Conservation (phyloP, 306 rosid species). For the Sicyos edulis region DNA sequence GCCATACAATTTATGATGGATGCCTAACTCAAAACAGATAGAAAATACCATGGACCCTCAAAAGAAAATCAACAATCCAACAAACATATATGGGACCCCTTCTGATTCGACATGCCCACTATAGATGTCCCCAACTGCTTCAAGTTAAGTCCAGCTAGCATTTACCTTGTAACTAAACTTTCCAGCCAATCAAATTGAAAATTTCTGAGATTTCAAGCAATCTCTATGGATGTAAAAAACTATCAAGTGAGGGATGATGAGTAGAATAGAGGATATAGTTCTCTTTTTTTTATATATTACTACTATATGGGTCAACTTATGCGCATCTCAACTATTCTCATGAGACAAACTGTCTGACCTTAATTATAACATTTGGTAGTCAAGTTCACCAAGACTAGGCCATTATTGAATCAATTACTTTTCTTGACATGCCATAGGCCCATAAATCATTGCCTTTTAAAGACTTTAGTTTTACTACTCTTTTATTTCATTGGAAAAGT, state of each 20-base stretch:
- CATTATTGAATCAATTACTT: no score
- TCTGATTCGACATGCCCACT: conserved; percentile 21
- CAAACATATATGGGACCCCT: conserved; percentile 49
- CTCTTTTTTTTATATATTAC: no score
- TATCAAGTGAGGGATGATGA: not conserved
- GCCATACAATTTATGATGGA: conserved; percentile 46
- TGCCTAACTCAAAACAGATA: conserved; percentile 42
- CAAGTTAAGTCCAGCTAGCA: conserved; percentile 49
- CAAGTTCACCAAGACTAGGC: no score
- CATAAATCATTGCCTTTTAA: no score
- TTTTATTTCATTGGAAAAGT: no score
- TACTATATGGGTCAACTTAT: no score
- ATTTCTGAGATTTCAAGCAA: conserved; percentile 28
- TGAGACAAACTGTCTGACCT: no score
- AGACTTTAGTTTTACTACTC: no score
- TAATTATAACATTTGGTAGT: no score
- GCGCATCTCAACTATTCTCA: no score
- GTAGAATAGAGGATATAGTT: not conserved
- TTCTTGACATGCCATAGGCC: no score
- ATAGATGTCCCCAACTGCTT: conserved; percentile 33
- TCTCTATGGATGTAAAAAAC: conserved; percentile 14
- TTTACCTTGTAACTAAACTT: conserved; percentile 36
- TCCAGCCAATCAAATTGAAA: conserved; percentile 29
- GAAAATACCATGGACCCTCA: no score
- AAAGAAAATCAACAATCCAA: conserved; percentile 29